Evolutionary conservation across 148 eudicot genomes (phyloP).

Genomic region (Persicaria tinctoria): DNA sequence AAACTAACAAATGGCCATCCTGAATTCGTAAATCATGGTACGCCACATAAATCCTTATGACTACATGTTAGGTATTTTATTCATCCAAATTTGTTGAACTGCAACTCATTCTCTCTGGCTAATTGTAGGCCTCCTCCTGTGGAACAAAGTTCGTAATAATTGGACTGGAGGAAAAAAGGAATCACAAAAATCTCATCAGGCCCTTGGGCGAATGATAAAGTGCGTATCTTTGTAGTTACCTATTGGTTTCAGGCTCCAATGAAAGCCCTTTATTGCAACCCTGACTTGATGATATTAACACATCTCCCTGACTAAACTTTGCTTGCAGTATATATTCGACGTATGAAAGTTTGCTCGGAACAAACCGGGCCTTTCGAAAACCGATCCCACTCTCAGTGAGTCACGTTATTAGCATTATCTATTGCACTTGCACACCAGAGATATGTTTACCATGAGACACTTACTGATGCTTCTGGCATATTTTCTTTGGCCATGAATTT

Average conservation of each 20-base stretch:
- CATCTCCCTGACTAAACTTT: background rate
- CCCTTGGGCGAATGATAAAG: conserved; percentile 49
- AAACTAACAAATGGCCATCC: conserved; percentile 26
- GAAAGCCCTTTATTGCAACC: background rate
- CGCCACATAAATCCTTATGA: conserved; percentile 21
- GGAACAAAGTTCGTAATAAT: conserved; percentile 67
- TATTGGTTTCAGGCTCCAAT: background rate
- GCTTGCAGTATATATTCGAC: conserved; percentile 49
- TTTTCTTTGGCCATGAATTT: background rate
- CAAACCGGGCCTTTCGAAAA: conserved; percentile 38
- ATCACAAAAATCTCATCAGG: conserved; percentile 22
- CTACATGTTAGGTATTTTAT: background rate
- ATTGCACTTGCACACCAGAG: background rate
- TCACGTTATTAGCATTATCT: background rate
- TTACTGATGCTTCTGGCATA: background rate
- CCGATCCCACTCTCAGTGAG: conserved; percentile 71
- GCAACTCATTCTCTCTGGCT: background rate
- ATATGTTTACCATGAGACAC: too few species aligned
- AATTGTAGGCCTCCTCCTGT: conserved; percentile 49
- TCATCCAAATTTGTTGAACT: background rate
- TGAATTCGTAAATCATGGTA: conserved; percentile 72
- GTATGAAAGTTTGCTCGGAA: conserved; percentile 54
- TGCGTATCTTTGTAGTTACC: conserved; percentile 7
- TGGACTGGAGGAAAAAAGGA: conserved; percentile 48
- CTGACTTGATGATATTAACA: conserved; percentile 1